Base-by-base conservation (phyloP, 2,329 filamentous ascomycete species). In the Hypomyces perniciosus region DNA sequence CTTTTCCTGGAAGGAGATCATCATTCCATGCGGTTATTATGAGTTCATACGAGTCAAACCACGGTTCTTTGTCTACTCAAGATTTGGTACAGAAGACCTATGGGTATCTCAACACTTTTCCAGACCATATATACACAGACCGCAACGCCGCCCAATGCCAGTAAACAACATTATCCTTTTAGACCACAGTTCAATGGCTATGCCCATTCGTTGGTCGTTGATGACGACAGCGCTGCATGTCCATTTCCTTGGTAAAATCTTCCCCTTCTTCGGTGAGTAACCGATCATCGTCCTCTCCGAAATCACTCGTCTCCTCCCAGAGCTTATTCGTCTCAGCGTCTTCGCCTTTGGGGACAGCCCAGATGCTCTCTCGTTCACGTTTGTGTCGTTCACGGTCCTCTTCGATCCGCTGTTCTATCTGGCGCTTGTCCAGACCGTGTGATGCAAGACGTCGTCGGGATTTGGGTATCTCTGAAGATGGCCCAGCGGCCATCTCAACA, bases 331-430 rank as follows among this genome's bases (percentile, higher is more conserved):
- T 85, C 69, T 97, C 92, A 8, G 73, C 71, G 34, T 84, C 80
- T 28, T 80, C 76, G 7, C 59, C 61, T 7, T 79, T 77, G 30
- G 81, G 81, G 2, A 96, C 84, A 1, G 90, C 89, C 93, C 95
- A 99, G 56, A 96, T 95, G 61, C 85, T 90, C 71, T 99, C 93
- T 26, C 93, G 76, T 62, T 92, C 74, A 40, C 92, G 76, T 75
- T 99, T 99, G 68, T 99, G 95, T 40, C 93, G 77, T 68, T 99
- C 93, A 4, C 93, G 78, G 68, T 99, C 93, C 70, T 99, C 95
- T 61, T 99, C 95, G 56, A 99, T 96, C 38, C 93, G 79, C 72
- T 97, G 91, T 71, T 97, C 91, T 48, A 96, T 88, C 70, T 96
- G 88, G 50, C 86, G 80, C 70, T 92, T 93, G 62, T 96, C 89